phyloP scores from a whole-genome alignment of 192 early-diverging fungal species.

The Podila horticola region DNA sequence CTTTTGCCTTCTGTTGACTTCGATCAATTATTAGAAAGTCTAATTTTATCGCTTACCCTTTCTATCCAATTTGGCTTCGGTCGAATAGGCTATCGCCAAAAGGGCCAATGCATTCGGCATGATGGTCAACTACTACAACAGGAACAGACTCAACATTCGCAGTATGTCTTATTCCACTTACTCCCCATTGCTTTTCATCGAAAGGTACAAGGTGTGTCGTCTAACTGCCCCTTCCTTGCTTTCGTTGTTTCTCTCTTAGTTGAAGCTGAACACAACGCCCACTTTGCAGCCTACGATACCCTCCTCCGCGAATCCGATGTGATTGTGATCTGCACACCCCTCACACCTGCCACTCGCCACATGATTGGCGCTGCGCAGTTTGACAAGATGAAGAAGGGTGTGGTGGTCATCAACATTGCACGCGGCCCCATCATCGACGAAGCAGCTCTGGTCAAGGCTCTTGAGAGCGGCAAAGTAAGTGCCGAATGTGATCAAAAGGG shows the following conservation, averaged over 20 bases:
- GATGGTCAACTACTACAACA: constrained; percentile 62
- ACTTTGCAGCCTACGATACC: constrained; percentile 61
- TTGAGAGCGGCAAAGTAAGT: constrained; percentile 60
- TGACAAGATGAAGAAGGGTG: constrained; percentile 60
- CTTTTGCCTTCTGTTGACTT: background rate
- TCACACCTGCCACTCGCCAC: constrained; percentile 53
- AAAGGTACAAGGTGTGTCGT: background rate
- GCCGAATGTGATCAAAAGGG: constrained; percentile 24
- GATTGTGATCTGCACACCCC: constrained; percentile 57
- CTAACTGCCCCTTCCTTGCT: background rate
- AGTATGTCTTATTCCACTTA: constrained; percentile 22
- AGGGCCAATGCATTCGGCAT: constrained; percentile 59
- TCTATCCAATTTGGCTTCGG: too few relatives aligned
- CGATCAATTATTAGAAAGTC: background rate
- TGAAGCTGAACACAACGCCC: constrained; percentile 56
- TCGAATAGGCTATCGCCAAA: constrained; percentile 56
- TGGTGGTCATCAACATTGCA: constrained; percentile 60
- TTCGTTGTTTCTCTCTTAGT: constrained; percentile 25
- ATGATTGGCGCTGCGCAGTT: constrained; percentile 56
- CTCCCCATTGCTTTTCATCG: too few relatives aligned
- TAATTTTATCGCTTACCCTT: background rate
- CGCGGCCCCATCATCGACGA: constrained; percentile 62
- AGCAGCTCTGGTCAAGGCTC: constrained; percentile 56
- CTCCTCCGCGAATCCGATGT: constrained; percentile 60
- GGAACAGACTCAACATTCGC: constrained; percentile 48